These are phyloP conservation scores for Candida dendrica DNA, from an alignment of 805 yeast genomes.

Conservation along the genomic window DNA sequence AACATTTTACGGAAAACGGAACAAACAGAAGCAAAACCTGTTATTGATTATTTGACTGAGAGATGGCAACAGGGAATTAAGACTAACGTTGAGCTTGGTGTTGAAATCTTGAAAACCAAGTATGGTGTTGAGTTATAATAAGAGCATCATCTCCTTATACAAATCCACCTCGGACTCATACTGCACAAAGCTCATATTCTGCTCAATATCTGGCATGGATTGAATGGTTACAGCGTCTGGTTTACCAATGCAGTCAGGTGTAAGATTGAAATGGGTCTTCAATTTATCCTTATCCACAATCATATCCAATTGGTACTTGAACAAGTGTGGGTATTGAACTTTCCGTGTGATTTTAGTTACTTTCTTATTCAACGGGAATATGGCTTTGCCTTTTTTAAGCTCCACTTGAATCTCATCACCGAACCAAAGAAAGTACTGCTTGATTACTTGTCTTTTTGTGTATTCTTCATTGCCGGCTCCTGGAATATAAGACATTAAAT, in stretches of 20 bases:
- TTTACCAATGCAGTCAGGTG: neutral
- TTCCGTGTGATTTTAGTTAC: neutral
- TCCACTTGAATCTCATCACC: too few species aligned
- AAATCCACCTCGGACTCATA: neutral
- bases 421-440: too few species aligned
- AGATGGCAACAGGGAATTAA: constrained; percentile 40
- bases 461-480: neutral
- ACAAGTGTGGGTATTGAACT: neutral
- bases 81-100: constrained; percentile 28
- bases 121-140: neutral
- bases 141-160: too few species aligned
- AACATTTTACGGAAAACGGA: constrained; percentile 33
- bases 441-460: too few species aligned
- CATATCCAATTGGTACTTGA: neutral
- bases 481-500: neutral
- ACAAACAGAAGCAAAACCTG: constrained; percentile 38
- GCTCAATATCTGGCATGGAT: neutral
- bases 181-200: too few species aligned
- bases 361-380: neutral
- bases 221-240: too few species aligned
- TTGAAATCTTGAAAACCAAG: constrained; percentile 22
- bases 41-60: constrained; percentile 35
- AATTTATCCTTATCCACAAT: too few species aligned
- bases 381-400: neutral
- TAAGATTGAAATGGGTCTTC: too few species aligned